Percentiles rank a stretch among this genome's conserved stretches.
Conservation (phyloP, 345 rosid species). For the Trapa bicornis region DNA sequence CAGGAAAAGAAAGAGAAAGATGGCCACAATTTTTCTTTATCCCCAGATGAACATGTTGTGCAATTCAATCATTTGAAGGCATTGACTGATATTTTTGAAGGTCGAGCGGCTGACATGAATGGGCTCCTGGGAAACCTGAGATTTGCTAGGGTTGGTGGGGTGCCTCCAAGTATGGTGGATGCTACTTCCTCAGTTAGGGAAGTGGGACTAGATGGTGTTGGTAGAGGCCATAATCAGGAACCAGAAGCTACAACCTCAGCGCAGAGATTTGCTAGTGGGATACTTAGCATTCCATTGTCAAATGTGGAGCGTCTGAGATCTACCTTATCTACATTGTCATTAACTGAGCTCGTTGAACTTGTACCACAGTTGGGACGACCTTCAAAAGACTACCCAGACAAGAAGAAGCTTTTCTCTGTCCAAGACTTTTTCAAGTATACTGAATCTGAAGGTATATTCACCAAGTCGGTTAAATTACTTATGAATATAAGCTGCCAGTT, state of each 20-base stretch:
- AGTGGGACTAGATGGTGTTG: slow-evolving; percentile 41
- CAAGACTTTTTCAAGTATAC: slow-evolving; percentile 99
- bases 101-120: slow-evolving; percentile 57
- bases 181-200: slow-evolving; percentile 49
- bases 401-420: slow-evolving; percentile 83
- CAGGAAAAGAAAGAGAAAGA: slow-evolving; percentile 25
- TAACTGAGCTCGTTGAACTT: slow-evolving; percentile 81
- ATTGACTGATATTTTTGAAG: slow-evolving; percentile 59
- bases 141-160: slow-evolving; percentile 88
- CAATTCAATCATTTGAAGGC: slow-evolving; percentile 37
- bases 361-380: slow-evolving; percentile 51
- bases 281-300: slow-evolving; percentile 76
- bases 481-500: not conserved
- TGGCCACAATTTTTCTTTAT: slow-evolving; percentile 17
- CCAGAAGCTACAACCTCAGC: slow-evolving; percentile 31
- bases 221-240: slow-evolving; percentile 38
- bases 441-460: slow-evolving; percentile 76
- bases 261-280: slow-evolving; percentile 62
- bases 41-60: slow-evolving; percentile 10
- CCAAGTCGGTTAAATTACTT: not conserved
- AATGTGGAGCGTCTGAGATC: slow-evolving; percentile 87
- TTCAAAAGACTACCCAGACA: slow-evolving; percentile 81
- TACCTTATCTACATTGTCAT: slow-evolving; percentile 63
- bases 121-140: slow-evolving; percentile 70
- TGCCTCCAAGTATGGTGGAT: slow-evolving; percentile 66